Conservation (phyloP, 2,329 filamentous ascomycete species). For the Uncinocarpus reesii region DNA sequence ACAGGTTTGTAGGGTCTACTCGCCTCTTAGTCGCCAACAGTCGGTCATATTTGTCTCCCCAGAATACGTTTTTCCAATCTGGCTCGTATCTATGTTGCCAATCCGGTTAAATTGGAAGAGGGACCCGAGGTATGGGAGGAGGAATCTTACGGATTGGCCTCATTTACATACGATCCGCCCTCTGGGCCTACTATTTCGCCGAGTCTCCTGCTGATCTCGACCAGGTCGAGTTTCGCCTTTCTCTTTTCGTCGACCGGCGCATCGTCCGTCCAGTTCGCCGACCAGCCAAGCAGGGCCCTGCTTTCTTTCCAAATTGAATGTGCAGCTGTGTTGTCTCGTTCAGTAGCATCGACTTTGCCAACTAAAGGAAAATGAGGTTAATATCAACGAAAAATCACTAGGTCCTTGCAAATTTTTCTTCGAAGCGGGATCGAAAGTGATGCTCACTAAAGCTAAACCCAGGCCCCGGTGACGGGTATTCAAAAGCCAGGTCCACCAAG, state of each 20-base stretch:
- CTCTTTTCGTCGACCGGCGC: slow-evolving; percentile 21
- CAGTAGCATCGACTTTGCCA: slow-evolving; percentile 23
- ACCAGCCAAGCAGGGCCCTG: slow-evolving; percentile 22
- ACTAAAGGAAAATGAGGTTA: slow-evolving; percentile 16
- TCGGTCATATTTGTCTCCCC: slow-evolving; percentile 35
- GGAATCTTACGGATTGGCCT: slow-evolving; percentile 18
- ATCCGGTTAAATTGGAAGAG: no score
- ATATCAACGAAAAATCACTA: neutral
- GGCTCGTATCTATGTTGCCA: slow-evolving; percentile 21
- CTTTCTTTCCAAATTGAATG: slow-evolving; percentile 24
- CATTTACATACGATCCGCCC: slow-evolving; percentile 24
- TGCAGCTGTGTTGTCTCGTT: slow-evolving; percentile 23
- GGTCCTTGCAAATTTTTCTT: neutral
- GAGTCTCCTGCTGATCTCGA: slow-evolving; percentile 22
- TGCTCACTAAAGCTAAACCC: slow-evolving; percentile 27
- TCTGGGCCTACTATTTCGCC: slow-evolving; percentile 22
- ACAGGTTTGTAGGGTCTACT: slow-evolving; percentile 41
- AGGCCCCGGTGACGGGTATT: slow-evolving; percentile 18
- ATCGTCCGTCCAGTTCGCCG: slow-evolving; percentile 23
- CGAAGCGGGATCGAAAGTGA: neutral
- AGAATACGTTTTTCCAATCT: slow-evolving; percentile 25
- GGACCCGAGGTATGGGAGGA: neutral
- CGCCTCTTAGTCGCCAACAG: slow-evolving; percentile 38
- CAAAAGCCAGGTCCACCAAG: slow-evolving; percentile 22
- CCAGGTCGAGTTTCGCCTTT: slow-evolving; percentile 18